phyloP scores from a whole-genome alignment of 176 grass and related monocot genomes.

The Ananas comosus region DNA sequence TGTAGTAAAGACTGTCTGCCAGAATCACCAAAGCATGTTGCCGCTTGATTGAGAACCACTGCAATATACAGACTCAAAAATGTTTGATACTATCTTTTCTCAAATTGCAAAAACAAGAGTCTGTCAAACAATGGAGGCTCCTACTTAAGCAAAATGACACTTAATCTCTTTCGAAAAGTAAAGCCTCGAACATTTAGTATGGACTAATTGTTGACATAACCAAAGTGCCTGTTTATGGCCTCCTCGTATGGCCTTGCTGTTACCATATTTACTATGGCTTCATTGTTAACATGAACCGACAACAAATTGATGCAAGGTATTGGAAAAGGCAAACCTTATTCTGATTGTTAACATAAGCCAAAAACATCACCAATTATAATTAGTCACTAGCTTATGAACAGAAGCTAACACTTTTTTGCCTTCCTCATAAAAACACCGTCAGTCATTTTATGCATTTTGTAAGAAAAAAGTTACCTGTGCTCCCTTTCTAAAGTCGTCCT shows the following conservation, averaged over 20 bases:
- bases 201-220: neutral
- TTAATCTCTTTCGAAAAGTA: neutral
- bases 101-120: conserved; percentile 8
- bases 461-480: conserved; percentile 57
- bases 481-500: conserved; percentile 90
- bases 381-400: neutral
- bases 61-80: conserved; percentile 24
- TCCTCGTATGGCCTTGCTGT: too few relatives aligned
- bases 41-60: conserved; percentile 96
- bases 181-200: neutral
- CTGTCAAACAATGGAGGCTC: neutral
- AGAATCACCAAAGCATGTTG: conserved; percentile 95
- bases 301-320: too few relatives aligned
- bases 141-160: neutral
- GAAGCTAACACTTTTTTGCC: neutral
- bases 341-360: neutral
- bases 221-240: too few relatives aligned
- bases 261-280: too few relatives aligned
- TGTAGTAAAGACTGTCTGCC: conserved; percentile 82
- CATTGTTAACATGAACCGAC: too few relatives aligned
- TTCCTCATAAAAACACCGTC: neutral
- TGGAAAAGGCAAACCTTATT: neutral
- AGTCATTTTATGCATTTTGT: neutral
- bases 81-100: conserved; percentile 2
- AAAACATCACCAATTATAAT: neutral